phyloP scores from a whole-genome alignment of 2,329 filamentous ascomycete species.

The Rhinocladiella similis region DNA sequence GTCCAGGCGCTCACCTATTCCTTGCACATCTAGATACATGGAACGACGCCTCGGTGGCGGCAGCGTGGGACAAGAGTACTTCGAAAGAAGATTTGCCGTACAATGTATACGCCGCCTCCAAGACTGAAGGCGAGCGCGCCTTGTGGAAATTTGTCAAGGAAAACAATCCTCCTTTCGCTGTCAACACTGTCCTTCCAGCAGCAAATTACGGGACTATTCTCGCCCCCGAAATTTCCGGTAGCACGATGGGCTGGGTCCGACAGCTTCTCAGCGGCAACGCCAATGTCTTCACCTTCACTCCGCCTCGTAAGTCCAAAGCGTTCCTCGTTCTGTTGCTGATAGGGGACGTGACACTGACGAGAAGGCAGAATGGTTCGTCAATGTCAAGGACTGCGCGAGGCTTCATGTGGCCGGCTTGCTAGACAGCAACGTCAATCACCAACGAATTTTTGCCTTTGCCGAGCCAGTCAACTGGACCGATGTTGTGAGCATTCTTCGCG shows the following conservation, averaged over 20 bases:
- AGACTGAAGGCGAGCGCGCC: constrained; percentile 37
- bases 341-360: background rate
- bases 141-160: constrained; percentile 41
- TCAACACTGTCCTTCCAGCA: constrained; percentile 29
- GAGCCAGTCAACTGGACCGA: constrained; percentile 49
- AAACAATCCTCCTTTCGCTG: constrained; percentile 27
- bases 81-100: background rate
- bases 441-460: constrained; percentile 58
- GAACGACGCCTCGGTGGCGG: constrained; percentile 35
- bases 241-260: constrained; percentile 6
- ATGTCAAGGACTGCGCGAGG: constrained; percentile 51
- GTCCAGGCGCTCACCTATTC: background rate
- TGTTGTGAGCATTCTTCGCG: constrained; percentile 40
- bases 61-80: background rate
- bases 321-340: background rate
- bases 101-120: constrained; percentile 30
- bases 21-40: constrained; percentile 31
- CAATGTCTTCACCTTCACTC: background rate
- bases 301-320: background rate
- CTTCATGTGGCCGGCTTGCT: constrained; percentile 56
- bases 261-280: background rate
- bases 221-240: constrained; percentile 7
- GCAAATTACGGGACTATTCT: constrained; percentile 8
- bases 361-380: constrained; percentile 18
- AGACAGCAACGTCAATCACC: constrained; percentile 44